A percentile compares a stretch with the other conserved stretches of the same genome.
Conservation (phyloP, 169 alveolate genomes). For the Neospora caninum region DNA sequence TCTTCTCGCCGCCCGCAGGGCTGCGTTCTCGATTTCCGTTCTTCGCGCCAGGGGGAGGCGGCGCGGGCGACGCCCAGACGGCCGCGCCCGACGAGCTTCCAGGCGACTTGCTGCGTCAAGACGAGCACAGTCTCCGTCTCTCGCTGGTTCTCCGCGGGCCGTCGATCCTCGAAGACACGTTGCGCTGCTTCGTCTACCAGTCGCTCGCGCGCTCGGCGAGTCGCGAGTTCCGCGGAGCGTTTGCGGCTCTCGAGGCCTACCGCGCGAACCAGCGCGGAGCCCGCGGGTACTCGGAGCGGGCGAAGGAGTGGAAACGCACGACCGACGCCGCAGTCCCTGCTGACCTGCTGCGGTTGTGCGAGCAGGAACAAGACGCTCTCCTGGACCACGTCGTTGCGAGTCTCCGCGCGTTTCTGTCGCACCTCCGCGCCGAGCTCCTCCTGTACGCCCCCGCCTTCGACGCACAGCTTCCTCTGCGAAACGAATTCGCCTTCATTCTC, state of each 20-base stretch:
- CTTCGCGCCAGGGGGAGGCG: background rate
- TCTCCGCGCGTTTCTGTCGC: slow-evolving; percentile 11
- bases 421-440: slow-evolving; percentile 53
- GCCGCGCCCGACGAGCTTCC: background rate
- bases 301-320: background rate
- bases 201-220: slow-evolving; percentile 52
- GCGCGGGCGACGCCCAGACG: background rate
- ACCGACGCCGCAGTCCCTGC: slow-evolving; percentile 10
- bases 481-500: slow-evolving; percentile 47
- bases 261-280: background rate
- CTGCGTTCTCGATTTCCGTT: no score
- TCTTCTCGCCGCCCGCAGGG: no score
- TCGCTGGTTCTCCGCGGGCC: slow-evolving; percentile 48
- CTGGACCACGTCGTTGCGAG: slow-evolving; percentile 31
- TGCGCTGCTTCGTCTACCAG: slow-evolving; percentile 60
- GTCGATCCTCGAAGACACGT: slow-evolving; percentile 37
- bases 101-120: background rate
- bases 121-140: background rate
- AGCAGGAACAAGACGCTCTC: slow-evolving; percentile 41
- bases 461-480: slow-evolving; percentile 52
- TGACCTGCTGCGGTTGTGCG: slow-evolving; percentile 5
- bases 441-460: slow-evolving; percentile 55
- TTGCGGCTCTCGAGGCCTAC: background rate
- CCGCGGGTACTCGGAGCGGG: background rate
- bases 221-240: slow-evolving; percentile 29